Evolutionary conservation across 345 rosid species (phyloP).

Genomic region (Hibiscus trionum): DNA sequence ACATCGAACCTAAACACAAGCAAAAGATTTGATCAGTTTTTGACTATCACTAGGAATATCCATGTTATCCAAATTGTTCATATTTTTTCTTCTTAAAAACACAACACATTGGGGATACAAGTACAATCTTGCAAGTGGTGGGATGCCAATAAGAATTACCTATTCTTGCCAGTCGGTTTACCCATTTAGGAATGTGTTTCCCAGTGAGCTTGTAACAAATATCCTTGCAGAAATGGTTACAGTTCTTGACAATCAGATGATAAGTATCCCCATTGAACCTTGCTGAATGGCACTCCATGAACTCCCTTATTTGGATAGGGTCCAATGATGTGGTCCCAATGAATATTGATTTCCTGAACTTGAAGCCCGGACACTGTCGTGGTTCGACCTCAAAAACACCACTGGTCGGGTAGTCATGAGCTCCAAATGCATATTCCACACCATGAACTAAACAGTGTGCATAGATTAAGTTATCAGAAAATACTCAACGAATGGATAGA

Average conservation of each 20-base stretch:
- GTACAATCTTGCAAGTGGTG: background rate
- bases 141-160: constrained; percentile 30
- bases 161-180: constrained; percentile 81
- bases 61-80: background rate
- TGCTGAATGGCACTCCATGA: constrained; percentile 72
- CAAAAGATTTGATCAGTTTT: background rate
- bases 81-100: background rate
- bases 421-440: constrained; percentile 96
- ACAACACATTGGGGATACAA: background rate
- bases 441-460: constrained; percentile 59
- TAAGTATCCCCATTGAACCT: constrained; percentile 77
- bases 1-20: constrained; percentile 55
- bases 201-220: constrained; percentile 67
- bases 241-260: constrained; percentile 85
- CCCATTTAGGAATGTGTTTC: constrained; percentile 81
- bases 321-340: constrained; percentile 85
- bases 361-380: constrained; percentile 86
- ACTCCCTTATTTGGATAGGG: constrained; percentile 71
- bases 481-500: background rate
- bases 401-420: constrained; percentile 77
- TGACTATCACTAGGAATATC: background rate
- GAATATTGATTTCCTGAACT: constrained; percentile 79
- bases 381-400: constrained; percentile 98
- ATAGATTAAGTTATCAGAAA: constrained; percentile 9
- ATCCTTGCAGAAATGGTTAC: constrained; percentile 91